Evolutionary conservation across 768 basidiomycete genomes (phyloP), one percentile per base, ranked within the genome.

Genomic region (Hygrophorus russula): DNA sequence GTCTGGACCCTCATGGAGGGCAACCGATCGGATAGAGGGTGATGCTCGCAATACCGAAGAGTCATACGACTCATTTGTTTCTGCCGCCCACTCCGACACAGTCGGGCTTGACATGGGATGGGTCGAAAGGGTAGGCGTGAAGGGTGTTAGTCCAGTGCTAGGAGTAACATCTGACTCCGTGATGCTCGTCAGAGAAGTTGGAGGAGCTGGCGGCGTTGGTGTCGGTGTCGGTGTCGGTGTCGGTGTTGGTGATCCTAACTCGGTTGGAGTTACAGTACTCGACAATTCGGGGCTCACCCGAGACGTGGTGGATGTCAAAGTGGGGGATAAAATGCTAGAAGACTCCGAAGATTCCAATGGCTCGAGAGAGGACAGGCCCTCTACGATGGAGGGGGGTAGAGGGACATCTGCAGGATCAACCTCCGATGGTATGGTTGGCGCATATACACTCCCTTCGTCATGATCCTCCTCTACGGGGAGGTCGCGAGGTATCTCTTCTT

Each of bases 1-100:
- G 49, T 88, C 86, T 7, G 53, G 61, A 3, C 68, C 72, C 35
- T 89, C 84, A 1, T 71, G 75, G 35, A 86, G 56, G 18, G 65
- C 68, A 15, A 73, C 45, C 3, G 72, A 73, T 17, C 59, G 59
- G 3, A 74, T 64, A 15, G 81, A 80, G 13, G 81, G 82, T 2
- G 87, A 86, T 0, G 85, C 78, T 4, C 64, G 66, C 17, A 90
- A 64, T n/a, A 82, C 62, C 1, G 83, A 82, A 0, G 87, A 87
- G 15, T 88, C 85, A 48, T 82, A 89, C 0, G 86, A 81, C 8
- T 67, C 55, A 42, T 84, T 77, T 0, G 78, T 80, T 52, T 78
- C 78, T 2, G 69, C 57, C 2, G 71, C 76, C 80, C 82, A 88
- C 60, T 44, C 41, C 11, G 47, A 40, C 8, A 49, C 43, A n/a